phyloP scores from a whole-genome alignment of 768 basidiomycete genomes.

The Suillus subaureus region DNA sequence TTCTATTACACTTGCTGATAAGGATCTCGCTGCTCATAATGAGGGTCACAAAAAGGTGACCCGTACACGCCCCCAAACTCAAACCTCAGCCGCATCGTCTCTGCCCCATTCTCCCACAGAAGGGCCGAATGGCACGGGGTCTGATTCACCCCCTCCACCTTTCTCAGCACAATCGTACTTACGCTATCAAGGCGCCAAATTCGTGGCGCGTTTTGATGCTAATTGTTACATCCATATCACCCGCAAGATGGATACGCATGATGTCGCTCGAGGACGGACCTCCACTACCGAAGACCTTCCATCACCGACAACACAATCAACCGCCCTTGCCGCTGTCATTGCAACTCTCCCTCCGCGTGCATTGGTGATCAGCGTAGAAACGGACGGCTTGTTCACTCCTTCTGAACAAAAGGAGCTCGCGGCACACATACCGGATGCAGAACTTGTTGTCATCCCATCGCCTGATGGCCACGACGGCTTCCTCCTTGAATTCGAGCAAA shows the following conservation, averaged over 20 bases:
- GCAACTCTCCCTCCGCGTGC: constrained; percentile 73
- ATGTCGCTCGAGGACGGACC: constrained; percentile 70
- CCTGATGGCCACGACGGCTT: constrained; percentile 98
- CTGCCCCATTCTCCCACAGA: constrained; percentile 18
- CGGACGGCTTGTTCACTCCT: constrained; percentile 94
- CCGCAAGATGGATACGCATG: constrained; percentile 91
- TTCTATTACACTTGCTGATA: constrained; percentile 38
- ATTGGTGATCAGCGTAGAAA: constrained; percentile 86
- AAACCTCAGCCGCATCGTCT: constrained; percentile 19
- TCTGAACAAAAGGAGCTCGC: constrained; percentile 87
- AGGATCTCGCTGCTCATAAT: constrained; percentile 77
- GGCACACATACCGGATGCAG: constrained; percentile 72
- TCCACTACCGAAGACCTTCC: constrained; percentile 10
- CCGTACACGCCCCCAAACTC: constrained; percentile 33
- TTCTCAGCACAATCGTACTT: constrained; percentile 97
- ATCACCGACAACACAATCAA: constrained; percentile 19
- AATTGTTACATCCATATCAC: constrained; percentile 92
- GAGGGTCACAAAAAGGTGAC: constrained; percentile 69
- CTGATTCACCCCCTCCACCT: constrained; percentile 31
- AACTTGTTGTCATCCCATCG: constrained; percentile 79
- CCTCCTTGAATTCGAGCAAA: constrained; percentile 93
- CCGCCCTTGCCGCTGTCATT: constrained; percentile 57
- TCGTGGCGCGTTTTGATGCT: constrained; percentile 93
- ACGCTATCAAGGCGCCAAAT: constrained; percentile 97
- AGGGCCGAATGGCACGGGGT: constrained; percentile 7